These are phyloP conservation scores for Globisporangium spinosum DNA, from an alignment of 352 stramenopile genomes.

Conservation along the genomic window DNA sequence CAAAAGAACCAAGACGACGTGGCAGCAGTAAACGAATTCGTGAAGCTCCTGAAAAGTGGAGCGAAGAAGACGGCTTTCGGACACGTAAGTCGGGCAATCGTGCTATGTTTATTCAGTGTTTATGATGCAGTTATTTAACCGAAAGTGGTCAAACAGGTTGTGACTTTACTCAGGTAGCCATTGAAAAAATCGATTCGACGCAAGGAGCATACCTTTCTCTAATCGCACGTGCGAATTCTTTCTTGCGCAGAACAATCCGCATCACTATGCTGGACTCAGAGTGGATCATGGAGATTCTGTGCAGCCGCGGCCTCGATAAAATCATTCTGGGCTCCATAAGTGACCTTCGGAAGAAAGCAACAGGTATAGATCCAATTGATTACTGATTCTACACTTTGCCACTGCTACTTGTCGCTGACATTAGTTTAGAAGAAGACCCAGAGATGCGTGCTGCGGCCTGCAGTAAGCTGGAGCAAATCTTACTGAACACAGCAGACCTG, in stretches of 20 bases:
- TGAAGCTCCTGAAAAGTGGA: constrained; percentile 20
- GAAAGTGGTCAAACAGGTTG: background rate
- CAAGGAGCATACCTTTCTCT: background rate
- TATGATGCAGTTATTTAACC: background rate
- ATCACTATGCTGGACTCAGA: constrained; percentile 20
- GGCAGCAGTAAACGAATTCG: constrained; percentile 6
- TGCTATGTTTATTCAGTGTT: background rate
- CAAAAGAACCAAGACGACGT: background rate
- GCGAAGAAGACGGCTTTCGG: constrained; percentile 21
- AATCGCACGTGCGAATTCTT: background rate
- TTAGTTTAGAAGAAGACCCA: background rate
- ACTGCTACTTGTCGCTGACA: too few species aligned
- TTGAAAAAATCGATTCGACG: background rate
- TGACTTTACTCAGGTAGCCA: constrained; percentile 10
- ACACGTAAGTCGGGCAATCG: constrained; percentile 16
- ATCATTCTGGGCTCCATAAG: constrained; percentile 11
- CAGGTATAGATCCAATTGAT: constrained; percentile 6
- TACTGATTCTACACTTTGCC: background rate
- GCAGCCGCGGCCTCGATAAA: constrained; percentile 8
- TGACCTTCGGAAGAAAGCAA: constrained; percentile 14
- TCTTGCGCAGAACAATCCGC: constrained; percentile 9
- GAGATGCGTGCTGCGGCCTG: background rate
- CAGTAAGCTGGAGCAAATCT: constrained; percentile 4
- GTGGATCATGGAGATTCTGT: constrained; percentile 17
- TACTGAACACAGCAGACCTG: constrained; percentile 10